Evolutionary conservation across 1,284 basidiomycete species (phyloP).

Genomic region (Leccinum pseudoinsigne): DNA sequence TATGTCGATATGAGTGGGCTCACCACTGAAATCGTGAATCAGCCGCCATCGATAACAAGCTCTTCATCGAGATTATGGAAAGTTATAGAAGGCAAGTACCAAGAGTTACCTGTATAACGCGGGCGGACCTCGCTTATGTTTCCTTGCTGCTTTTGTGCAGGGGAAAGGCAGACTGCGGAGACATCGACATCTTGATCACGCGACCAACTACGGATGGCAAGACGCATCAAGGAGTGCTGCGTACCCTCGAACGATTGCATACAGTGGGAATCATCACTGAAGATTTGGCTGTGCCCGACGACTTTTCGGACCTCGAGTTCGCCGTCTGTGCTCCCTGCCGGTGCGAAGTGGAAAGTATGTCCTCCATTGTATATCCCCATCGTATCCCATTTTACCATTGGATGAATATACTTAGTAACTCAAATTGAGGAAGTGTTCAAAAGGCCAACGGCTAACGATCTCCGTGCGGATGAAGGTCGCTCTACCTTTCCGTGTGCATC

Average conservation of each 20-base stretch:
- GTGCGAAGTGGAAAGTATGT: too few species aligned
- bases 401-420: too few species aligned
- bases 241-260: slow-evolving; percentile 55
- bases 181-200: slow-evolving; percentile 89
- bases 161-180: slow-evolving; percentile 78
- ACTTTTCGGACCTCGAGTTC: slow-evolving; percentile 64
- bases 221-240: slow-evolving; percentile 65
- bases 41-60: slow-evolving; percentile 72
- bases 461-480: too few species aligned
- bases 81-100: slow-evolving; percentile 71
- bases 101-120: not conserved
- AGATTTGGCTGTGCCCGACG: slow-evolving; percentile 70
- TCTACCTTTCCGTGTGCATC: too few species aligned
- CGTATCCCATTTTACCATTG: too few species aligned
- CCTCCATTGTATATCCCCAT: too few species aligned
- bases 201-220: slow-evolving; percentile 69
- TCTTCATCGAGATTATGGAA: slow-evolving; percentile 88
- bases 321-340: too few species aligned
- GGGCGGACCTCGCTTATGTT: not conserved
- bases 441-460: too few species aligned
- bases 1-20: not conserved
- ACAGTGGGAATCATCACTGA: slow-evolving; percentile 69
- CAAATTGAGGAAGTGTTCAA: too few species aligned
- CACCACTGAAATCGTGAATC: slow-evolving; percentile 4
- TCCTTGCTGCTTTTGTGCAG: slow-evolving; percentile 36